Base-by-base conservation (phyloP, 2,329 filamentous ascomycete species). In the Rhynchosporium secalis region DNA sequence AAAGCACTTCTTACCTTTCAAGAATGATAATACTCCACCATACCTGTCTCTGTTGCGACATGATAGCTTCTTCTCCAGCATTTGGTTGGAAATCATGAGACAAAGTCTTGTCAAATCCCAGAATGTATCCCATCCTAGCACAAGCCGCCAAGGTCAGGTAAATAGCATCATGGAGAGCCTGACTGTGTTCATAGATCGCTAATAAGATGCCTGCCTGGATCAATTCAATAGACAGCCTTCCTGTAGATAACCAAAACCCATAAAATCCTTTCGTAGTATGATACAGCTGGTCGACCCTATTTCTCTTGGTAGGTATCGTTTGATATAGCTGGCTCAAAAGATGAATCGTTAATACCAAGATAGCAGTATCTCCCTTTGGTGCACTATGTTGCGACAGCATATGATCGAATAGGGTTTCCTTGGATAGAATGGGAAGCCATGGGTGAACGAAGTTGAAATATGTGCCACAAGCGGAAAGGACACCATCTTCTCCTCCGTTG, bases 21-120 rank as follows among this genome's bases (percentile, higher is more conserved):
- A 67, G 55, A 9, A 66, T 49, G 1, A 66, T 62, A 12, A 67
- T 57, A 8, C 54, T 54, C 65, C 67, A 69, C 67, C 65, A 69
- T 13, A 67, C 33, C 54, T 58, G 56, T 46, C 64, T 63, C 28
- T 48, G 60, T n/a, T 28, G 54, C 20, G 64, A 61, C 6, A 62
- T 41, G 0, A 29, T 33, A 12, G 2, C 26, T 51, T 38, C 36
- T 12, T 54, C 45, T 4, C 15, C 43, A 12, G 31, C 28, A 15
- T 58, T 47, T 9, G 38, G 15, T 2, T 46, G 49, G 3, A 47
- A 41, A 12, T 43, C 26, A 7, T 51, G 28, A 3, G 36, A 38
- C 7, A 66, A 43, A 8, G 31, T 45, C 29, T 33, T 56, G 43
- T 67, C 62, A 31, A 67, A 20, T 1, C 60, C 62, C 38, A 67